Evolutionary conservation across 78 protist species (phyloP), one percentile per base, ranked within the genome.

Genomic region (slime mould (Dictyostelium discoideum)): DNA sequence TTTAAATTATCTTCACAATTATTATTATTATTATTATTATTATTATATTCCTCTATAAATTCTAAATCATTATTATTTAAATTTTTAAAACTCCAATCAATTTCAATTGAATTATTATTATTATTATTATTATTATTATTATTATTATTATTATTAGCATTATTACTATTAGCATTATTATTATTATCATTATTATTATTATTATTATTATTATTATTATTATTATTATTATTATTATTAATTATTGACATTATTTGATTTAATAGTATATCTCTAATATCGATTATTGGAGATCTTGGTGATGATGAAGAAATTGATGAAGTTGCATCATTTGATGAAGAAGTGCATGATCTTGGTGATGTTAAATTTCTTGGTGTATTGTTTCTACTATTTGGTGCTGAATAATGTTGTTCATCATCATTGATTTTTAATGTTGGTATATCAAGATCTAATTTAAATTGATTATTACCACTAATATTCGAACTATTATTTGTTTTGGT

Each of bases 11-110:
- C 32, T 24, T 24, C 76, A 67, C 24, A 24, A 32, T 32, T 32
- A 32, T 32, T 32, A 32, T 32, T 32, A 32, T 32, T 32, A 32
- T 32, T 32, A 32, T 32, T 32, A 67, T 67, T 5, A 24, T 67
- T 67, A 67, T 9, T 54, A 54, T 54, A 54, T 54, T 54, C 65
- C 1, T 54, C 24, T 16, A 67, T 67, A 24, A 67, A 67, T 73
- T 73, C 79, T 13, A 73, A 32, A 73, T 73, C 79, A 26, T 29
- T 29, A 73, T 73, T 29, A 26, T 24, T 73, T 73, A 73, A 73
- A 73, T 73, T 73, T 73, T 73, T 73, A 73, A 73, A 73, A 73
- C 79, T 73, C 79, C 79, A 73, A 73, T 73, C 79, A 32, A 73
- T 69, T 69, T 69, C 78, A 63, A 22, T 63, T 63, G 26, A 22